Percentiles rank a stretch among this genome's conserved stretches.
These are phyloP conservation scores for Chenopodium formosanum DNA, from an alignment of 148 eudicot species.

Conservation along the genomic window DNA sequence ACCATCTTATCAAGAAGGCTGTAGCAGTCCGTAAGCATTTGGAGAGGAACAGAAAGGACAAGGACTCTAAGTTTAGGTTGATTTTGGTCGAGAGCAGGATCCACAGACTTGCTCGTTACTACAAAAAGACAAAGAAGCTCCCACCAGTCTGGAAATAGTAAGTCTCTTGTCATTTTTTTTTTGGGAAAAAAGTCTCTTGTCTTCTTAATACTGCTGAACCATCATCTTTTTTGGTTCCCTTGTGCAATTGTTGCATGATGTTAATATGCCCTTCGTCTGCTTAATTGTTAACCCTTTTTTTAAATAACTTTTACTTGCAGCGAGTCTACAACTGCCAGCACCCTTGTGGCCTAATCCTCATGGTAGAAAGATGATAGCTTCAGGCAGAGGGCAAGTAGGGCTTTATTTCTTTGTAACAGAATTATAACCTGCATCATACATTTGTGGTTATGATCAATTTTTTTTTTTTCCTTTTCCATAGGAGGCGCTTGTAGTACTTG, in stretches of 20 bases:
- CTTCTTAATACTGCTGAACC: not conserved
- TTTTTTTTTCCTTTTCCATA: not conserved
- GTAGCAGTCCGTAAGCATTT: slow-evolving; percentile 42
- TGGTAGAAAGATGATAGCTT: not conserved
- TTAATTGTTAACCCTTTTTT: not conserved
- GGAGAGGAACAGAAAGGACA: slow-evolving; percentile 41
- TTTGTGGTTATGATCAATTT: slow-evolving; percentile 5
- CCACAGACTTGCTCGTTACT: slow-evolving; percentile 42
- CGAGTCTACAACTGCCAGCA: slow-evolving; percentile 42
- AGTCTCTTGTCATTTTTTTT: not conserved
- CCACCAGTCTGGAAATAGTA: slow-evolving; percentile 45
- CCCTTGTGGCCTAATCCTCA: slow-evolving; percentile 31
- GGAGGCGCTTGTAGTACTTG: not conserved
- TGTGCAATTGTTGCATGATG: not conserved
- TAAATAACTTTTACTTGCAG: slow-evolving; percentile 19
- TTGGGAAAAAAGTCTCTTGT: not conserved
- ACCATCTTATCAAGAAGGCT: slow-evolving; percentile 40
- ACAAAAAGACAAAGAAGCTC: slow-evolving; percentile 44
- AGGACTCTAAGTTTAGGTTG: slow-evolving; percentile 38
- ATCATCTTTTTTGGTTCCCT: not conserved
- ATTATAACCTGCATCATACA: not conserved
- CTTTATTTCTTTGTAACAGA: slow-evolving; percentile 7
- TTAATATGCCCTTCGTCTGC: too few relatives aligned
- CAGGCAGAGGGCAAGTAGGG: not conserved
- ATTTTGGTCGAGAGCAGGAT: slow-evolving; percentile 40